A percentile compares a stretch with the other conserved stretches of the same genome.
These are phyloP conservation scores for Cyberlindnera amylophila DNA, from an alignment of 805 yeast genomes.

Conservation along the genomic window DNA sequence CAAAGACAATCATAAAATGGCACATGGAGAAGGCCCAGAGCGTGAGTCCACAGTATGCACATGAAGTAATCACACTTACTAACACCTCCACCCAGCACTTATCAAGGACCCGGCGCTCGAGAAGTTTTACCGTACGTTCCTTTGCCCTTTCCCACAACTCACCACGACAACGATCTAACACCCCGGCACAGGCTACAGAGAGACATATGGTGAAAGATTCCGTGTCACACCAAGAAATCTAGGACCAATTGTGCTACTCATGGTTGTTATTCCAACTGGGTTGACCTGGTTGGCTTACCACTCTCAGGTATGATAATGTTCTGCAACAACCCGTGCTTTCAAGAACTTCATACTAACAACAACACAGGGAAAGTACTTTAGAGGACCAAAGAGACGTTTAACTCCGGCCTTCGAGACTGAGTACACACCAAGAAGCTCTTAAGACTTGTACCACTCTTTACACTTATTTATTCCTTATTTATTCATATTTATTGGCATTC, in stretches of 20 bases:
- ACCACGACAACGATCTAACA: constrained; percentile 1
- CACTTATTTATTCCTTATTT: neutral
- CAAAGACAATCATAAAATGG: constrained; percentile 5
- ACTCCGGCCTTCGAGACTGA: constrained; percentile 24
- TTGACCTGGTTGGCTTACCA: constrained; percentile 23
- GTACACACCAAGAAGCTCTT: constrained; percentile 13
- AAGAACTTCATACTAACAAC: neutral
- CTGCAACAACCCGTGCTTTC: neutral
- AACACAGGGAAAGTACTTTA: constrained; percentile 21
- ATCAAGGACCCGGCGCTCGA: constrained; percentile 27
- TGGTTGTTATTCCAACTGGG: constrained; percentile 24
- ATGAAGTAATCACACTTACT: constrained; percentile 2
- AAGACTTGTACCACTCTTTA: neutral
- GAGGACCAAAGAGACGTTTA: constrained; percentile 23
- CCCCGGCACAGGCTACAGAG: constrained; percentile 18
- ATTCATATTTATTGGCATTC: constrained; percentile 2
- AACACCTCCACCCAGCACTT: constrained; percentile 19
- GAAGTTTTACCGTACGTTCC: constrained; percentile 23
- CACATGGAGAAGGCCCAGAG: constrained; percentile 16
- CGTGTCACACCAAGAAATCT: constrained; percentile 23
- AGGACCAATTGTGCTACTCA: constrained; percentile 16
- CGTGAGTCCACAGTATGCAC: constrained; percentile 1
- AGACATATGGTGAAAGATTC: constrained; percentile 23
- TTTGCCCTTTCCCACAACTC: constrained; percentile 3
- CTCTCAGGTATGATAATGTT: constrained; percentile 16